phyloP scores from a whole-genome alignment of 192 early-diverging fungal species.

The Cetraspora pellucida region DNA sequence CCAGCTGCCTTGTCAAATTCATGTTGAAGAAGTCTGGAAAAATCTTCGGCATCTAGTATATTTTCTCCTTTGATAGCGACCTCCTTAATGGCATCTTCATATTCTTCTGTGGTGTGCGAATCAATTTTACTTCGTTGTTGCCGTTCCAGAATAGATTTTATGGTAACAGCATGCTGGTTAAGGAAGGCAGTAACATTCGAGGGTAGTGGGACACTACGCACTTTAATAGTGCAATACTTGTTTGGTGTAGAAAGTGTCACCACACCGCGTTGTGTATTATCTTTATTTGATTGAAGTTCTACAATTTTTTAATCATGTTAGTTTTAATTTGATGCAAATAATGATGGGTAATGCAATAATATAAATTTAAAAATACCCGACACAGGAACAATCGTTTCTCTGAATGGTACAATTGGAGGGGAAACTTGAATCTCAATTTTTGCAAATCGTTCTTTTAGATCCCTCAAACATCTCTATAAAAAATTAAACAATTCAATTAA shows the following conservation, averaged over 20 bases:
- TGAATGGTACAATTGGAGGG: slow-evolving; percentile 94
- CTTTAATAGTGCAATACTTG: slow-evolving; percentile 58
- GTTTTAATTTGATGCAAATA: slow-evolving; percentile 1
- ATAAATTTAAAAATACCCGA: slow-evolving; percentile 21
- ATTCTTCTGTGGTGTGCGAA: slow-evolving; percentile 32
- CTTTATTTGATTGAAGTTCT: slow-evolving; percentile 46
- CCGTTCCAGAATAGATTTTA: slow-evolving; percentile 58
- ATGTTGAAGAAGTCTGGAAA: slow-evolving; percentile 10
- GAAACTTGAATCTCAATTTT: slow-evolving; percentile 93
- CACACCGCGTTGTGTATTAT: slow-evolving; percentile 63
- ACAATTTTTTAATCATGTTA: slow-evolving; percentile 37
- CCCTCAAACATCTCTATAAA: slow-evolving; percentile 82
- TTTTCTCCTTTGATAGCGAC: slow-evolving; percentile 10
- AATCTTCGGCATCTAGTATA: slow-evolving; percentile 15
- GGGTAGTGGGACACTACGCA: slow-evolving; percentile 76
- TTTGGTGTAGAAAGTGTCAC: slow-evolving; percentile 62
- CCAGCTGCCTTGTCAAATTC: slow-evolving; percentile 33
- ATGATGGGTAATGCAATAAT: neutral
- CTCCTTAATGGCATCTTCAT: slow-evolving; percentile 19
- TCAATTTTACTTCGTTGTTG: slow-evolving; percentile 33
- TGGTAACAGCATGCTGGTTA: slow-evolving; percentile 48
- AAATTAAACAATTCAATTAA: neutral
- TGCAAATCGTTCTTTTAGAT: slow-evolving; percentile 92
- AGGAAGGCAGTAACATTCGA: slow-evolving; percentile 61
- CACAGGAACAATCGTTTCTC: slow-evolving; percentile 81